Conservation (phyloP, 2,329 filamentous ascomycete genomes). For the Ambrosiella beaveri region DNA sequence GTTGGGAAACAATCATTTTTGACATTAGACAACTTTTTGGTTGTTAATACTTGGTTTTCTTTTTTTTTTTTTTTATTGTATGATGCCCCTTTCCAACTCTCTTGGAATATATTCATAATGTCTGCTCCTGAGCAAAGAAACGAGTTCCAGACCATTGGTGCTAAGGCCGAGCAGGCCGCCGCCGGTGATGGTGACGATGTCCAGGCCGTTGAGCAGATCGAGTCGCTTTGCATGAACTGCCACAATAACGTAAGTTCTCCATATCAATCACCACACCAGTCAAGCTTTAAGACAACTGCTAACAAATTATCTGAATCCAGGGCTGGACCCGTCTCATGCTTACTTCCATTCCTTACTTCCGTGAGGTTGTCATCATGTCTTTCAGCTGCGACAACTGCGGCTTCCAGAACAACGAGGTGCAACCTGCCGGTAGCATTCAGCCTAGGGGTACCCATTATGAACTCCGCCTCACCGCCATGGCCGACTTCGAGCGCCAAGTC, state of each 20-base stretch:
- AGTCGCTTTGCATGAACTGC: slow-evolving; percentile 78
- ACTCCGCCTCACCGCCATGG: slow-evolving; percentile 52
- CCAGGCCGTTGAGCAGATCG: slow-evolving; percentile 47
- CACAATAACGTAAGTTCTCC: slow-evolving; percentile 46
- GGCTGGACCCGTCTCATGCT: slow-evolving; percentile 74
- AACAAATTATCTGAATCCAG: slow-evolving; percentile 25
- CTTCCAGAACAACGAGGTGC: slow-evolving; percentile 84
- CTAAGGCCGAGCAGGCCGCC: slow-evolving; percentile 37
- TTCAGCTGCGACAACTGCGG: slow-evolving; percentile 83
- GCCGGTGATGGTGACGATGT: slow-evolving; percentile 27
- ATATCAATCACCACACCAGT: not conserved
- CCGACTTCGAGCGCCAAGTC: slow-evolving; percentile 71
- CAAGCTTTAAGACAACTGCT: slow-evolving; percentile 5
- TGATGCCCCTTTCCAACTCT: slow-evolving; percentile 1
- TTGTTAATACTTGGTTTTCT: not conserved
- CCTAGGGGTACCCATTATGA: slow-evolving; percentile 73
- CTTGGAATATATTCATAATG: slow-evolving; percentile 15
- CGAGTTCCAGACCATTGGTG: slow-evolving; percentile 46
- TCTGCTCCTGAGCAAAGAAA: slow-evolving; percentile 27
- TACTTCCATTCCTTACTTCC: slow-evolving; percentile 89
- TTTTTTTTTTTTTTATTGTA: not conserved
- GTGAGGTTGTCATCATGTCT: slow-evolving; percentile 93
- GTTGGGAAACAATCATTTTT: not conserved
- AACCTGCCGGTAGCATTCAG: slow-evolving; percentile 82
- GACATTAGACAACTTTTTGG: not conserved